Base-by-base conservation (phyloP, 139 green algal genomes). In the Tetradesmus obliquus region DNA sequence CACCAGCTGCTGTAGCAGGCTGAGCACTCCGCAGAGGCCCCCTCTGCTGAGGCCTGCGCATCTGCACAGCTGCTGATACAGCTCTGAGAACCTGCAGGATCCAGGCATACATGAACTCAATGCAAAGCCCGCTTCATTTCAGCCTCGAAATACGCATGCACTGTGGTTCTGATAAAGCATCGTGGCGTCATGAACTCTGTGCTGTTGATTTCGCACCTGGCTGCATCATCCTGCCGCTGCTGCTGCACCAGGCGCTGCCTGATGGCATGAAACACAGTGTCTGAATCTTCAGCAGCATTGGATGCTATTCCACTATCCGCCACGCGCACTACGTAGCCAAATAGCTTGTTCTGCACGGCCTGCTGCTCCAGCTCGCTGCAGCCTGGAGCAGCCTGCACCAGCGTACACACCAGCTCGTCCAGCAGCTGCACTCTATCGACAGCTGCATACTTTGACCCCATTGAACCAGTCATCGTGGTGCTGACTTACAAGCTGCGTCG, bases 201-300 rank as follows among this genome's bases (percentile, higher is more conserved):
- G 71, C n/a, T 60, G 72, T 72, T 20, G 54, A 10, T 85, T 55
- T 12, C 79, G 17, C 60, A 88, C 81, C 88, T 82, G 19, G 72
- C 88, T 22, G 88, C 88, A 19, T 92, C 88, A 6, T 79, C 80
- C 54, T 88, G 54, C 19, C 88, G 83, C 6, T 82, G 12, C 60
- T 92, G 88, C 88, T 81, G 58, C 54, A 79, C 12, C 60, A 92
- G 80, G 10, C 45, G 88, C 51, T 88, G 88, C 53, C 74, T 92
- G 58, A 92, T 81, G 7, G 60, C 88, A 5, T 82, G 81, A 17
- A 92, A 84, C 10, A 88, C 80, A 45, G 55, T 62, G n/a, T 79
- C 88, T 17, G 79, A n/a, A 15, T 92, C 88, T 32, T 45, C 80
- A 69, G 6, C 19, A 3, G 55, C 7, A 3, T 8, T 22, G 15